Evolutionary conservation across 805 yeast species (phyloP), one percentile per base, ranked within the genome.

Genomic region (Candida maesae): DNA sequence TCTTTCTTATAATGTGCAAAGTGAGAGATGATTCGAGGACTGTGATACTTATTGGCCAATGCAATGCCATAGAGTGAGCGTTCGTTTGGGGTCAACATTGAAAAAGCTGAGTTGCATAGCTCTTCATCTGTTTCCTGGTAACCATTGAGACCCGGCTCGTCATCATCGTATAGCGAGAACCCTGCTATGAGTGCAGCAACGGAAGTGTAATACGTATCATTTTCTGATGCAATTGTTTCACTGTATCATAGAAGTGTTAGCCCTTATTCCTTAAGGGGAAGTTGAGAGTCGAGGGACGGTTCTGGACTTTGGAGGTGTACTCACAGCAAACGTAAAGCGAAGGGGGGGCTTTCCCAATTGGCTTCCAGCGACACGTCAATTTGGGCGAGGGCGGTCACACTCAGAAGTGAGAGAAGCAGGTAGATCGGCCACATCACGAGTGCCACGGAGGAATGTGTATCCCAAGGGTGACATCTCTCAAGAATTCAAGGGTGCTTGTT

Each of bases 21-120:
- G 40, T 85, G 85, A 1, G 89, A 65, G 53, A 78, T 76, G 21
- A 88, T 68, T 35, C 80, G 66, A 4, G 95, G 88, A 1, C 85
- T 64, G 40, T 70, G 59, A 23, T 70, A 61, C 34, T 79, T 60
- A 41, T 55, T 59, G 11, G 64, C 62, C 33, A 61, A 41, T n/a
- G 57, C 50, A 11, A 52, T 48, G 17, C 54, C 53, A 30, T 43
- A 54, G 18, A 55, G 40, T 4, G 55, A 26, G 10, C 45, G 40
- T 27, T 57, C 61, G 3, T 15, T 19, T 10, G 50, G 44, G 2
- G 51, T 44, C 35, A 57, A 40, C 2, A 37, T 26, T 13, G 39
- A 44, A 23, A 54, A 51, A 1, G 52, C 50, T 2, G 42, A 25
- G 1, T 44, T 20, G 27, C 50, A 52, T 10, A 57, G 34, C 6